Base-by-base conservation (phyloP, 805 yeast species). In the Starmerella tilneyi region DNA sequence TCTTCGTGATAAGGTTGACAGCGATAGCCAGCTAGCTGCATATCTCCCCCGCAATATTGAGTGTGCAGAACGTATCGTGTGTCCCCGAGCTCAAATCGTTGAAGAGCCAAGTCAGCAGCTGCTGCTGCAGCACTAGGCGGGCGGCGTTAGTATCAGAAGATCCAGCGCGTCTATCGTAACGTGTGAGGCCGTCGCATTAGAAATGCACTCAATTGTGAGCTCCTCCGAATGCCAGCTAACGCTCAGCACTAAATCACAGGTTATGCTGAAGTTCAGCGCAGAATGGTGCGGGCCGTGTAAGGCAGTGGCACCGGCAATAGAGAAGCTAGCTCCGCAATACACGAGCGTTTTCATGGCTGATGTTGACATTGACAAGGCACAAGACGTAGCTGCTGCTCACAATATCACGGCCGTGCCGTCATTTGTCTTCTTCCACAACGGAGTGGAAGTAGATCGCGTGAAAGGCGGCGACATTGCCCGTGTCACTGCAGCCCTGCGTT, bases 201-300 rank as follows among this genome's bases (percentile, higher is more conserved):
- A 2, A 22, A 34, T 46, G 37, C 42, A 39, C 6, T 24, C 49
- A 15, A 31, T 45, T 3, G 35, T 22, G 9, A 23, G 32, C 39
- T 39, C 28, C 16, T 21, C 19, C 16, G 50, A 51, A 20, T 37
- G 20, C 45, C 35, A 43, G 7, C 21, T 19, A 6, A 11, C 44
- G 6, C 33, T 49, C 29, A 24, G 23, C 19, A 20, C 35, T 21
- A 38, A 51, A 27, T 42, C 49, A 11, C 31, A 19, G 34, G 52
- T 86, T 54, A 81, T 86, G 56, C 43, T 56, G 22, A 96, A 88
- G 69, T 88, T 88, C 70, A 84, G 78, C 59, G 96, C 96, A 57
- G 75, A 82, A 45, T 88, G 96, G 95, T 88, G 96, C 68, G 95
- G 95, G 56, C 97, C 98, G 46, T 92, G 98, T 73, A 84, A 85